Base-by-base conservation (phyloP, 768 basidiomycete species). In the Pleurotus ostreatus region DNA sequence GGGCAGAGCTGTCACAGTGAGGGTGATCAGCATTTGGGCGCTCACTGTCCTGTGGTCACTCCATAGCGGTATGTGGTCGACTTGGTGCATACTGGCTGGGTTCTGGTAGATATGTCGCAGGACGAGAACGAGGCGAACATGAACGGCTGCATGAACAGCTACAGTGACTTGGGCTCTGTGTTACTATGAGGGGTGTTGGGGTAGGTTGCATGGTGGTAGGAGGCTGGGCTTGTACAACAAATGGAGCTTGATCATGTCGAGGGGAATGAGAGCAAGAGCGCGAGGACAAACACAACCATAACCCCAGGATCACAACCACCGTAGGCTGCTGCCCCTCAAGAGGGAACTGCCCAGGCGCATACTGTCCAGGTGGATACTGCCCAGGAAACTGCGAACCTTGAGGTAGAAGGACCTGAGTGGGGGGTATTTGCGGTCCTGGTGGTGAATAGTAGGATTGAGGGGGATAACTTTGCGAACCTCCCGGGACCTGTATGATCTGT, bases 251-350 rank as follows among this genome's bases (percentile, higher is more conserved):
- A 12, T 15, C 38, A 52, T 8, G 61, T 20, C 49, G 60, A 5
- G 58, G 58, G 55, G 62, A 64, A 15, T 59, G 62, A 3, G 70
- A 66, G 30, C 61, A 63, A 55, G 64, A 30, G 26, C 26, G 26
- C 5, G 26, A 30, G 26, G 26, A 30, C 5, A 8, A 30, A 30
- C 26, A 8, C 26, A 8, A 30, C 26, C 26, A 8, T 5, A 8
- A 30, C 16, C 48, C 48, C 13, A 25, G 48, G 6, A 49, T 34
- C 22, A 16, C 25, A 12, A 49, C 26, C 26, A 30, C 26, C 26
- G 26, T 30, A 30, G 26, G 26, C 26, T 30, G 26, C 26, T 30
- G 26, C 6, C 26, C 26, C 26, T 8, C 26, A 30, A 8, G 26
- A 30, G 26, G 26, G 26, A 30, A 30, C 26, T 30, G 26, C 8